These are phyloP conservation scores for Spizellomyces punctatus DNA, from an alignment of 192 early-diverging fungal genomes.

Conservation along the genomic window DNA sequence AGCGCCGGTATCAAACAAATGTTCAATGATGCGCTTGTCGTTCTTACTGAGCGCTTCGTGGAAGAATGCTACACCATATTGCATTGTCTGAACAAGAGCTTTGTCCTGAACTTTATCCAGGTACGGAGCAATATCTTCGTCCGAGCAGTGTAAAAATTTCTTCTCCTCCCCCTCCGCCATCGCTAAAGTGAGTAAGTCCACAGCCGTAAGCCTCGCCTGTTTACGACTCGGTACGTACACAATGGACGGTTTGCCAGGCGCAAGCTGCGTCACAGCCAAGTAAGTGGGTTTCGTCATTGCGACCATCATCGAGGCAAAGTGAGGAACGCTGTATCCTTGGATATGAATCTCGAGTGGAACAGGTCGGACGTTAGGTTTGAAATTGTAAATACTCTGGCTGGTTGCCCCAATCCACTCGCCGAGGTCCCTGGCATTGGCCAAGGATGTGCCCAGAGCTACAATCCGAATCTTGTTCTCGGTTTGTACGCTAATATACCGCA, in stretches of 20 bases:
- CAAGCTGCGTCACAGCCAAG: conserved; percentile 70
- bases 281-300: conserved; percentile 90
- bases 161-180: conserved; percentile 74
- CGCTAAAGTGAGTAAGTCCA: conserved; percentile 80
- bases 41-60: conserved; percentile 84
- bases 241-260: conserved; percentile 64
- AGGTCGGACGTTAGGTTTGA: conserved; percentile 89
- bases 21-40: conserved; percentile 74
- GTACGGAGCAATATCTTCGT: conserved; percentile 62
- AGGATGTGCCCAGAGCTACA: conserved; percentile 82
- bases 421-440: conserved; percentile 97
- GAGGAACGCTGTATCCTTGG: conserved; percentile 86
- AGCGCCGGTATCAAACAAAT: conserved; percentile 73
- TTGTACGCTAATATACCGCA: conserved; percentile 88
- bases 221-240: conserved; percentile 92
- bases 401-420: conserved; percentile 96
- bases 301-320: conserved; percentile 95
- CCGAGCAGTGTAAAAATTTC: conserved; percentile 73
- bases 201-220: conserved; percentile 85
- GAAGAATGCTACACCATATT: conserved; percentile 84
- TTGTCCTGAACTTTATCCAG: conserved; percentile 72
- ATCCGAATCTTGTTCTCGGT: conserved; percentile 85
- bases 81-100: conserved; percentile 69
- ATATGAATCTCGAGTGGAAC: conserved; percentile 95
- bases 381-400: conserved; percentile 82